A percentile compares a stretch with the other conserved stretches of the same genome.
phyloP scores from a whole-genome alignment of 768 basidiomycete species.

The Boletus tomentosulus region DNA sequence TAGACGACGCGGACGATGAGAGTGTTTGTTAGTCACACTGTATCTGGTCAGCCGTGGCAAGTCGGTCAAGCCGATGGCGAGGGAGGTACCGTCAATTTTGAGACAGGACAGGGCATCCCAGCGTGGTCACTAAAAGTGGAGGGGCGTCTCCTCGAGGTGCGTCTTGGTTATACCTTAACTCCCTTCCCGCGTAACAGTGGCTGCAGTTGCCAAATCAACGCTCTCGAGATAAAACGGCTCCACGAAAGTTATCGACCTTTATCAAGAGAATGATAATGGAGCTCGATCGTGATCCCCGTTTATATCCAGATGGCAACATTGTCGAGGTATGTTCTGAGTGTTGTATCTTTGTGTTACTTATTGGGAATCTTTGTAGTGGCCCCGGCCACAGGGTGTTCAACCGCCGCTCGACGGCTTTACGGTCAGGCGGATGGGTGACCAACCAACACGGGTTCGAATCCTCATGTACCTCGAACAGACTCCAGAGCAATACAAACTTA shows the following conservation, averaged over 20 bases:
- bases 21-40: constrained; percentile 84
- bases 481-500: constrained; percentile 81
- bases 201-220: constrained; percentile 56
- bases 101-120: constrained; percentile 85
- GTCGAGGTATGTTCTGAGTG: constrained; percentile 60
- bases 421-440: constrained; percentile 75
- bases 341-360: not conserved
- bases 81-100: constrained; percentile 48
- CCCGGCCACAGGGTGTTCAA: constrained; percentile 49
- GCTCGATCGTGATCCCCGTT: constrained; percentile 74
- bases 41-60: constrained; percentile 86
- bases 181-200: not conserved
- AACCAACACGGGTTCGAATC: constrained; percentile 72
- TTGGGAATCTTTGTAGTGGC: constrained; percentile 47
- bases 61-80: constrained; percentile 37
- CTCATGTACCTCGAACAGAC: constrained; percentile 82
- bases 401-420: constrained; percentile 83
- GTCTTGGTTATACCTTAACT: constrained; percentile 16
- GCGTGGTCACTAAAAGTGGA: constrained; percentile 88
- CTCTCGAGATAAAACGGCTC: constrained; percentile 55
- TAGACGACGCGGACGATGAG: constrained; percentile 82
- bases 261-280: constrained; percentile 84
- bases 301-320: constrained; percentile 83
- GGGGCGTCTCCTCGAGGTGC: constrained; percentile 77
- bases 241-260: constrained; percentile 80